phyloP scores from a whole-genome alignment of 2,329 filamentous ascomycete species.

The Zarea fungicola region DNA sequence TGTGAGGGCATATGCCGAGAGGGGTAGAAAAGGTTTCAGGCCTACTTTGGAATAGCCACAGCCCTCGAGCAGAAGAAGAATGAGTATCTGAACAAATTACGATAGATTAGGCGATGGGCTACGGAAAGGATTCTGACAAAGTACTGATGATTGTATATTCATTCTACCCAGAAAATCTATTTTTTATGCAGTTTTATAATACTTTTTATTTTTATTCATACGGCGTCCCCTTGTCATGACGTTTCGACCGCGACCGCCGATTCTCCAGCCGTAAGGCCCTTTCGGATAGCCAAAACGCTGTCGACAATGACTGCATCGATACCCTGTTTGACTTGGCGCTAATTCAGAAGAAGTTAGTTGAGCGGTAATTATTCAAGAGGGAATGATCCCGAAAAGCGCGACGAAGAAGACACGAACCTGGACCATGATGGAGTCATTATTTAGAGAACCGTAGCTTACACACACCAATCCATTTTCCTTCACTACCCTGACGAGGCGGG shows the following conservation, averaged over 20 bases:
- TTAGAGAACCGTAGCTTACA: constrained; percentile 85
- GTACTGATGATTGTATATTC: too few relatives aligned
- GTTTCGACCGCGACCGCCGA: not conserved
- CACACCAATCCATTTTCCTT: constrained; percentile 93
- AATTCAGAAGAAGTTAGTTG: constrained; percentile 5
- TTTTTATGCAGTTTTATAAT: too few relatives aligned
- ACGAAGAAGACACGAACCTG: constrained; percentile 49
- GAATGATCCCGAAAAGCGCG: not conserved
- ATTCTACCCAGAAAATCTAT: too few relatives aligned
- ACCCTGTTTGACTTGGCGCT: constrained; percentile 88
- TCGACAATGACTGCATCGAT: constrained; percentile 98
- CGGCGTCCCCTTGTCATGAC: not conserved
- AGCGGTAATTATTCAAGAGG: not conserved
- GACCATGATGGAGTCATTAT: constrained; percentile 82
- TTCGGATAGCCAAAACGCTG: constrained; percentile 84
- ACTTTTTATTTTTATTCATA: too few relatives aligned
- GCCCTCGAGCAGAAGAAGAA: too few relatives aligned
- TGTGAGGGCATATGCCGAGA: too few relatives aligned
- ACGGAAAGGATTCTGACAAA: too few relatives aligned
- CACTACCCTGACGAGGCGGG: constrained; percentile 82
- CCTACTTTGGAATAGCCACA: too few relatives aligned
- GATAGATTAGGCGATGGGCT: too few relatives aligned
- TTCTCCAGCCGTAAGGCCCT: constrained; percentile 62
- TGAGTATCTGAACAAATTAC: too few relatives aligned
- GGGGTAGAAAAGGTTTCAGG: too few relatives aligned